These are phyloP conservation scores for Rhodotorula sp. DNA, from an alignment of 1,284 basidiomycete genomes.

Conservation along the genomic window DNA sequence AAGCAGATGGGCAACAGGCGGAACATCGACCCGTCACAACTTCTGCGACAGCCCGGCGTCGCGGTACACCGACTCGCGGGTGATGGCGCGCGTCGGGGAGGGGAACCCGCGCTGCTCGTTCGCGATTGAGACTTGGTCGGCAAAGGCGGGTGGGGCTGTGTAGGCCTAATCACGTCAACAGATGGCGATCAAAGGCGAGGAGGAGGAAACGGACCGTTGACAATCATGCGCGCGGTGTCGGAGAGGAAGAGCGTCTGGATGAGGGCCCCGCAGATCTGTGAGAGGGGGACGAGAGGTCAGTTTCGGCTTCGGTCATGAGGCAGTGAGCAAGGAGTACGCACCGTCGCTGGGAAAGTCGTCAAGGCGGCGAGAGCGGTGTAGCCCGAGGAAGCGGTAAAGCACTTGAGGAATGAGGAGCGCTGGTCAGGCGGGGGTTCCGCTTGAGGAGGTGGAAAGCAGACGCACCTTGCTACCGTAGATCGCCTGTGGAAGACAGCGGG, in stretches of 20 bases:
- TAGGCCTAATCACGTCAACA: neutral
- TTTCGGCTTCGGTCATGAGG: neutral
- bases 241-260: constrained; percentile 40
- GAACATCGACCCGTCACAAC: neutral
- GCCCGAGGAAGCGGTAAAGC: constrained; percentile 36
- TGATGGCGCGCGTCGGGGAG: constrained; percentile 19
- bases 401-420: neutral
- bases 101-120: constrained; percentile 31
- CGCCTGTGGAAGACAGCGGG: no score
- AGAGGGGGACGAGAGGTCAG: constrained; percentile 4
- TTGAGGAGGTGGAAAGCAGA: neutral
- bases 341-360: constrained; percentile 30
- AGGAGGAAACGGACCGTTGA: constrained; percentile 18
- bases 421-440: neutral
- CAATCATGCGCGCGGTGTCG: constrained; percentile 25
- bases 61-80: constrained; percentile 29
- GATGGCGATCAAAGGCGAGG: neutral
- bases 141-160: constrained; percentile 7
- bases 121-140: constrained; percentile 12
- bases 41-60: constrained; percentile 12
- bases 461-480: constrained; percentile 15
- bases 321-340: neutral
- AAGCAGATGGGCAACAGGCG: no score
- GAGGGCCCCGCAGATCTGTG: constrained; percentile 19
- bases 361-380: constrained; percentile 38